Evolutionary conservation across 2,329 filamentous ascomycete species (phyloP), one percentile per base, ranked within the genome.

Genomic region (Elsinoe batatas): DNA sequence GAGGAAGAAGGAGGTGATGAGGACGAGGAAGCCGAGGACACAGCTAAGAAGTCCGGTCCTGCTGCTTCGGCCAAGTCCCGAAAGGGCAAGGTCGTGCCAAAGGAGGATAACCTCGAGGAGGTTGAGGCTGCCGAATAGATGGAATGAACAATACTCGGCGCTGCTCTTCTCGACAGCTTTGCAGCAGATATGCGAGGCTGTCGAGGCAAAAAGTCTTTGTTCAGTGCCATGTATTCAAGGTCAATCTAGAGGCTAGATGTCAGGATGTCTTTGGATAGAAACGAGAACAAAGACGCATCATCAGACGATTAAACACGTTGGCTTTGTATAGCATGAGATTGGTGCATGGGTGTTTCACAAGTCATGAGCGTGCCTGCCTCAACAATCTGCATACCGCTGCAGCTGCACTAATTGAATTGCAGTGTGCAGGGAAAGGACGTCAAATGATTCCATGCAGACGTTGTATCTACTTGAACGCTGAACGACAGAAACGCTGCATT

Each of bases 101-200:
- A 67, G 60, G 65, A 67, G 58, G 60, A 61, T 30, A 61, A 64
- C 44, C 58, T 67, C 33, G 59, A 62, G 15, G 66, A 66, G 49
- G 64, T 64, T 33, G 64, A 67, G 26, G 65, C 61, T 18, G 62
- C 35, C 15, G 47, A 51, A 11, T 18, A 51, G 33, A 26, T 18
- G 13, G 44, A 8, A 17, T 38, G 13, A 44, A 22, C 5, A 7
- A 30, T 30, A 30, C 12, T 44, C 40, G 26, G 32, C 7, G 12
- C 13, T 49, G 5, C 15, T 17, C 32, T 38, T 15, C 15, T 4
- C 44, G 44, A 33, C 17, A 18, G n/a, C 44, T 18, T 20, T n/a
- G 47, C 18, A 38, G 32, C 47, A 51, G 47, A 10, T 18, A 22
- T 38, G 35, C 13, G 18, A 18, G 47, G 32, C 26, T 35, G 35